Conservation (phyloP, 2,329 filamentous ascomycete genomes). For the Xylaria polymorpha region DNA sequence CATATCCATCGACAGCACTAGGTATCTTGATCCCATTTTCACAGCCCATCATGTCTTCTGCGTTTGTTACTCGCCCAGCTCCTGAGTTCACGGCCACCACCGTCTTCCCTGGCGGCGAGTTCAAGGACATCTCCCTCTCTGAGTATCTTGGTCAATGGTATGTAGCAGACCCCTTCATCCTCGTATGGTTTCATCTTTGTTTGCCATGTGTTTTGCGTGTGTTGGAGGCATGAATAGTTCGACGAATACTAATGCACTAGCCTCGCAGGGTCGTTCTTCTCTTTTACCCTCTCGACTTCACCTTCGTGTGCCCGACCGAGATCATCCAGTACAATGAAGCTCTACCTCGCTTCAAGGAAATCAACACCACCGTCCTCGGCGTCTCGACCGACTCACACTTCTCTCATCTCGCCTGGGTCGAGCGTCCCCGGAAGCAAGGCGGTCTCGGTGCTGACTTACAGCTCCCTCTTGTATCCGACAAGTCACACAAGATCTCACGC, state of each 20-base stretch:
- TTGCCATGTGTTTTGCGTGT: conserved; percentile 9
- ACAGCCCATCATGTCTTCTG: conserved; percentile 54
- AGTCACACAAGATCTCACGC: conserved; percentile 68
- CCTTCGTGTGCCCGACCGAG: conserved; percentile 74
- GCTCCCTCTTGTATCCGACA: conserved; percentile 71
- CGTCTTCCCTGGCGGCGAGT: conserved; percentile 61
- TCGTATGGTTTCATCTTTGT: not conserved
- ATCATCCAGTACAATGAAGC: conserved; percentile 74
- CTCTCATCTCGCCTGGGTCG: conserved; percentile 67
- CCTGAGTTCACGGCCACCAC: conserved; percentile 62
- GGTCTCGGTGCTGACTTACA: conserved; percentile 69
- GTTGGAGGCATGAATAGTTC: not conserved
- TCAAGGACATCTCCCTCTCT: conserved; percentile 59
- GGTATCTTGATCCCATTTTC: not conserved
- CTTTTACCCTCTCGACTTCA: conserved; percentile 76
- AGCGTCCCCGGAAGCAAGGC: conserved; percentile 68
- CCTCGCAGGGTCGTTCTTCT: conserved; percentile 68
- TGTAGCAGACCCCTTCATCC: conserved; percentile 42
- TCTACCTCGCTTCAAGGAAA: conserved; percentile 67
- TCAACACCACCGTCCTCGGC: conserved; percentile 70
- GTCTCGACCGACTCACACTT: conserved; percentile 72
- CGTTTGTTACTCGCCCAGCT: conserved; percentile 62
- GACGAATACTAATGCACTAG: conserved; percentile 9
- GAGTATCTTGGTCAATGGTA: conserved; percentile 61
- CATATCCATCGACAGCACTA: not conserved